Evolutionary conservation across 2,329 filamentous ascomycete species (phyloP).

Genomic region (Exophiala calicioides): DNA sequence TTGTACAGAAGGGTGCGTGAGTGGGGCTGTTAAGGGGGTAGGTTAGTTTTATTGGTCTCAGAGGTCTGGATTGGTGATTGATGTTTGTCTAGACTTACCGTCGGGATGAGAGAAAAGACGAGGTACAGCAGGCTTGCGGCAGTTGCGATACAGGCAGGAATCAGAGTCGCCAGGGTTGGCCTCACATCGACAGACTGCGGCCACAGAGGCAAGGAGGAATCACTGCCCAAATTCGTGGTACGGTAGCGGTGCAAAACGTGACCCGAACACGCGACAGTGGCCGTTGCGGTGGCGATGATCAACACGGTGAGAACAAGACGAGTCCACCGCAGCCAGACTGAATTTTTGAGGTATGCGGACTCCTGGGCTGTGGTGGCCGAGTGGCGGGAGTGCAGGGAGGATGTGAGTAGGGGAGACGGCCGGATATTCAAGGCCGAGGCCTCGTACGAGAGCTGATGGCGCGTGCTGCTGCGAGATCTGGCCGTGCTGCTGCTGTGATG

Average conservation of each 20-base stretch:
- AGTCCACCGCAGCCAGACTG: constrained; percentile 35
- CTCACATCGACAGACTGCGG: constrained; percentile 45
- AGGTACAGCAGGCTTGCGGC: constrained; percentile 34
- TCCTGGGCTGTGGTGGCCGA: constrained; percentile 27
- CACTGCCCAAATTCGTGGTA: constrained; percentile 38
- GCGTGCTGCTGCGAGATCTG: constrained; percentile 12
- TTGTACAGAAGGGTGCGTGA: constrained; percentile 27
- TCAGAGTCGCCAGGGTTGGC: constrained; percentile 41
- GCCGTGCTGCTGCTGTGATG: constrained; percentile 4
- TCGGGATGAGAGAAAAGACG: constrained; percentile 18
- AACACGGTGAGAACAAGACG: constrained; percentile 39
- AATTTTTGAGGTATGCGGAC: constrained; percentile 24
- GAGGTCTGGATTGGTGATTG: no score
- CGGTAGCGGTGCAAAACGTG: constrained; percentile 44
- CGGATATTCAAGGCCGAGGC: constrained; percentile 20
- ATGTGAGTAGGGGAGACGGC: constrained; percentile 25
- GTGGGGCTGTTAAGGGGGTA: constrained; percentile 18
- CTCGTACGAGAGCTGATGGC: constrained; percentile 15
- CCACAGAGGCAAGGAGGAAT: constrained; percentile 43
- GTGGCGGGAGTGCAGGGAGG: constrained; percentile 27
- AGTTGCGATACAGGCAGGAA: constrained; percentile 41
- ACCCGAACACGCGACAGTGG: constrained; percentile 40
- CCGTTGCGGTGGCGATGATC: constrained; percentile 35
- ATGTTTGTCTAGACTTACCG: constrained; percentile 22
- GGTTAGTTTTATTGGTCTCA: neutral